Percentiles rank a stretch among this genome's conserved stretches.
These are phyloP conservation scores for Arthroderma sp. DNA, from an alignment of 2,329 filamentous ascomycete genomes.

Conservation along the genomic window DNA sequence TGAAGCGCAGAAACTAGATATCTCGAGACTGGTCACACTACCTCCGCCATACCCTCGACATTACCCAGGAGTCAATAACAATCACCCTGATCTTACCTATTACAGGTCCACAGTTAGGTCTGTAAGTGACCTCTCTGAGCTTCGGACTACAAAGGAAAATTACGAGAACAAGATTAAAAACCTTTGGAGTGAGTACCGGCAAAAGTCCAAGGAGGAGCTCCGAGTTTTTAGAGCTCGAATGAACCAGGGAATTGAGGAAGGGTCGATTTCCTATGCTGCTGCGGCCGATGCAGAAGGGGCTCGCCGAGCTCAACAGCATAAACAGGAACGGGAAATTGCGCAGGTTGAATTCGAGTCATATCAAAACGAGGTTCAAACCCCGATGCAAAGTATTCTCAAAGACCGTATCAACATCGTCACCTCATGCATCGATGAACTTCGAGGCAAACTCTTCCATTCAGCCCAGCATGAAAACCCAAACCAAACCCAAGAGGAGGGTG, in stretches of 20 bases:
- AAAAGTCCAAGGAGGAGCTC: constrained; percentile 45
- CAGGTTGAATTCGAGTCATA: constrained; percentile 76
- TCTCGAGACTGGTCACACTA: constrained; percentile 82
- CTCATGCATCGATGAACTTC: constrained; percentile 63
- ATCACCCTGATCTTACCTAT: constrained; percentile 71
- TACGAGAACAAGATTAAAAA: constrained; percentile 38
- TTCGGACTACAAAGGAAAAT: constrained; percentile 50
- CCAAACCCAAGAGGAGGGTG: constrained; percentile 83
- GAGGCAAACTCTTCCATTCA: constrained; percentile 58
- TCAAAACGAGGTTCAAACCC: constrained; percentile 68
- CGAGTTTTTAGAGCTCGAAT: constrained; percentile 60
- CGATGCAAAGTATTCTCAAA: constrained; percentile 67
- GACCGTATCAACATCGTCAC: constrained; percentile 62
- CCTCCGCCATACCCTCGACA: constrained; percentile 90
- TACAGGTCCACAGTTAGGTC: constrained; percentile 62
- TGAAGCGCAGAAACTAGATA: constrained; percentile 54
- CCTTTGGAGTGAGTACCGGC: constrained; percentile 40
- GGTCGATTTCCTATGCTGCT: constrained; percentile 68
- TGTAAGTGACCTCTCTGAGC: constrained; percentile 59
- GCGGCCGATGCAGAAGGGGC: constrained; percentile 71
- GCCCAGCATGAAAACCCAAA: constrained; percentile 59
- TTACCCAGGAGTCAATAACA: constrained; percentile 91
- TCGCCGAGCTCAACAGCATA: constrained; percentile 55
- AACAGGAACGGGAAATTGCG: constrained; percentile 56
- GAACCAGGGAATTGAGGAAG: constrained; percentile 62